Base-by-base conservation (phyloP, 148 eudicot genomes). In the Fagopyrum homotropicum region DNA sequence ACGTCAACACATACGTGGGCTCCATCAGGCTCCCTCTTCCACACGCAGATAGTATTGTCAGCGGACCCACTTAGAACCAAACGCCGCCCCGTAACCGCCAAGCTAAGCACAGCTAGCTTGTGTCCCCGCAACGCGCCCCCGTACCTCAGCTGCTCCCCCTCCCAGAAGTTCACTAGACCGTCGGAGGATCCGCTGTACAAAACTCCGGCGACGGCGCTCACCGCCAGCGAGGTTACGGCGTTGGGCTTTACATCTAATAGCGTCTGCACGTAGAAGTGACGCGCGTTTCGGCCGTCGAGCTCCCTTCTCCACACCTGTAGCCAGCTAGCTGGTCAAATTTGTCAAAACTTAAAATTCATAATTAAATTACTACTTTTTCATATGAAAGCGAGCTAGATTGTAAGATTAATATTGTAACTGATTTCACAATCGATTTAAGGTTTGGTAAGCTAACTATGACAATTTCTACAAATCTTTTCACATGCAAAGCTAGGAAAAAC, bases 41-140 rank as follows among this genome's bases (percentile, higher is more conserved):
- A 72, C 12, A 72, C 55, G 74, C 74, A 72, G 30, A 72, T 49
- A 8, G 55, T 45, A n/a, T 49, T 29, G 43, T 72, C 74, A 46
- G 74, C 74, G 54, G 74, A 72, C 40, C 74, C 74, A 72, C 74
- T 72, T 29, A 72, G 55, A 8, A 72, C 52, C 55, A 72, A 40
- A 11, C 54, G 40, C 16, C 35, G 55, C 55, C 74, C 74, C 5
- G 74, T 54, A 17, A 54, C 22, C 6, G 52, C 74, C 55, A 72
- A 7, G 55, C 74, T 45, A 15, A 72, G 74, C 16, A 72, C 55
- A 7, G 74, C 74, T 16, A 72, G 7, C 12, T 72, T 72, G 52
- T 72, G 74, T 7, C 74, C 74, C n/a, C 54, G 9, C 15, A 72
- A 30, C 15, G n/a, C 74, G 14, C 74, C 74, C 4, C 74, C 74